Evolutionary conservation across 1,139 yeast genomes (phyloP), one percentile per base, ranked within the genome.

Genomic region (Dujonia santamariae): DNA sequence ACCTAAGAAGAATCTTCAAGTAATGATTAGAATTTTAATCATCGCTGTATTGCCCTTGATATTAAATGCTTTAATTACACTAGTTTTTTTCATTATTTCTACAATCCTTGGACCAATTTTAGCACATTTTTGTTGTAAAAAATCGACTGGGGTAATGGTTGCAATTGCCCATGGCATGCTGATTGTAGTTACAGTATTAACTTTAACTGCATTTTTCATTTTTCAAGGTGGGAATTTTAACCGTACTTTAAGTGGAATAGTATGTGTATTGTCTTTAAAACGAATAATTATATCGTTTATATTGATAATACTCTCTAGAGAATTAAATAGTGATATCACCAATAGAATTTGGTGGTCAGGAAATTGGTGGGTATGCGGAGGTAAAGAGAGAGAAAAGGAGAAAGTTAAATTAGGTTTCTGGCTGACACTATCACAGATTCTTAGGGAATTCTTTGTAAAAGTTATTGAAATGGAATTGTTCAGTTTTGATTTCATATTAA

Each of bases 291-390:
- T 75, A 16, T 49, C 46, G 22, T 28, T 50, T 38, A 71, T 77
- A 28, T 43, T 74, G 1, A 63, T 75, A 3, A 56, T 75, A 2
- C 51, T 85, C 12, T 69, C 90, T 1, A 64, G 82, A 38, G 95
- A 86, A 48, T 60, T 75, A 40, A 68, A 66, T 28, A 75, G 70
- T 39, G 80, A 75, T 40, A 59, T 61, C 25, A 54, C 83, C 2
- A 84, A 83, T 48, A 51, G 70, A 19, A 80, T 90, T 0, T 87
- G 96, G 95, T 87, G 96, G 96, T 75, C 86, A 0, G 96, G 95
- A 0, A n/a, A n/a, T n/a, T n/a, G n/a, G n/a, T n/a, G n/a, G n/a
- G n/a, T n/a, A n/a, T n/a, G n/a, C n/a, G n/a, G n/a, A n/a, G n/a
- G n/a, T n/a, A n/a, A n/a, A n/a, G n/a, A n/a, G n/a, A n/a, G n/a